Base-by-base conservation (phyloP, 805 yeast genomes). In the Wickerhamiella parazyma region DNA sequence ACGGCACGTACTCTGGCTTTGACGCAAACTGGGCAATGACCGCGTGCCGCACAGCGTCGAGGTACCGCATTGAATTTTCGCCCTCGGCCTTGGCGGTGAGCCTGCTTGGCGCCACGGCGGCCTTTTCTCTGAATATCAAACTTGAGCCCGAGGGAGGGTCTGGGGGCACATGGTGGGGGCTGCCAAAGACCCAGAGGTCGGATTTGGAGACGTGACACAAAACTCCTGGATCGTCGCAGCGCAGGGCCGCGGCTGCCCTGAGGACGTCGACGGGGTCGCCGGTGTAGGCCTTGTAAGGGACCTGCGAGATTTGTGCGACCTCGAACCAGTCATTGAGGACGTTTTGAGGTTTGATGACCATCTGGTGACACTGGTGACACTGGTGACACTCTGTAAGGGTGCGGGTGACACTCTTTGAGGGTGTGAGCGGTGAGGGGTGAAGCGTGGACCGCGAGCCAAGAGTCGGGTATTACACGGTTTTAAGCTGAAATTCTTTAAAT, bases 181-280 rank as follows among this genome's bases (percentile, higher is more conserved):
- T 34, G 3, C 44, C 39, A 31, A 51, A 54, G 2, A 48, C 46
- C 56, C 56, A 54, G n/a, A 54, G 45, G 22, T 51, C 56, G 14
- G 42, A 36, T 8, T 55, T 53, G 4, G 47, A 25, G 1, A 36
- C 34, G 9, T 49, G 26, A 9, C 45, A 43, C n/a, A 54, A 31
- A 6, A 33, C 19, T 4, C n/a, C 6, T 5, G 29, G 38, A 24
- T 43, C 39, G 14, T 45, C 47, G 17, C 41, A 33, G 24, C 54
- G 54, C 33, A 53, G 39, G 17, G 49, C 48, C n/a, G 49, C 50
- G 35, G 52, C 55, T 14, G 49, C 50, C 25, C 39, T 36, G 14
- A 22, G 29, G 17, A 43, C 14, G 10, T 33, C 19, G 6, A 33
- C 6, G 12, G 36, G 11, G n/a, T 43, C 39, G 17, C 21, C 34